Percentiles rank a stretch among this genome's conserved stretches.
phyloP scores from a whole-genome alignment of 192 early-diverging fungal genomes.

The Fimicolochytrium jonesii region DNA sequence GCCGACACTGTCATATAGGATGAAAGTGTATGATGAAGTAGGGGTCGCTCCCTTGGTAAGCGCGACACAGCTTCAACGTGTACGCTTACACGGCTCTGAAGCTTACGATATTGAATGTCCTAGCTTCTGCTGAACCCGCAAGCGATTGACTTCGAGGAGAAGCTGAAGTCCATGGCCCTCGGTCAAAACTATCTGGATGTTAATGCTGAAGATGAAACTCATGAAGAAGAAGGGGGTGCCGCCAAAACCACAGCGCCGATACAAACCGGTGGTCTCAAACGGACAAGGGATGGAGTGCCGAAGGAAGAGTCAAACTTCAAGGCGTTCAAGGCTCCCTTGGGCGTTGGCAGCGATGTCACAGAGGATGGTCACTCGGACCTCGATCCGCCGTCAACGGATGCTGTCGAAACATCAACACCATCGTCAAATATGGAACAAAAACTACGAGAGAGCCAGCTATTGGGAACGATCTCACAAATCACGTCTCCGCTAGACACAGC shows the following conservation, averaged over 20 bases:
- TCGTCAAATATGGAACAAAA: no score
- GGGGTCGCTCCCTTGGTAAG: conserved; percentile 72
- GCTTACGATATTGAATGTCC: no score
- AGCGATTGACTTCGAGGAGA: conserved; percentile 34
- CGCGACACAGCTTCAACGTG: no score
- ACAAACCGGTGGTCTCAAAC: no score
- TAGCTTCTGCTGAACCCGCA: conserved; percentile 54
- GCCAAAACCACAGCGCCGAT: no score
- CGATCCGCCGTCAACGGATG: no score
- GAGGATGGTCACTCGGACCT: no score
- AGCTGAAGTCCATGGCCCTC: conserved; percentile 31
- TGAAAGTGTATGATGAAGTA: conserved; percentile 86
- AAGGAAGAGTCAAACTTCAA: no score
- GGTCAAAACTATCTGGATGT: conserved; percentile 23
- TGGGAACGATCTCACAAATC: conserved; percentile 5
- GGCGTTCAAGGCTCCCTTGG: no score
- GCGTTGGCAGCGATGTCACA: no score
- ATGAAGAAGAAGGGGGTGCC: no score
- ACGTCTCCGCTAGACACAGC: conserved; percentile 24
- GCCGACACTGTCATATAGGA: conserved; percentile 66
- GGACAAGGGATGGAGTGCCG: no score
- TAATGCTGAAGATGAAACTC: conserved; percentile 20
- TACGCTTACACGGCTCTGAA: background rate
- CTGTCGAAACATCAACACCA: background rate
- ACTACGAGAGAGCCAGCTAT: conserved; percentile 1